Evolutionary conservation across 2,329 filamentous ascomycete species (phyloP).

Genomic region (Botryotinia convoluta): DNA sequence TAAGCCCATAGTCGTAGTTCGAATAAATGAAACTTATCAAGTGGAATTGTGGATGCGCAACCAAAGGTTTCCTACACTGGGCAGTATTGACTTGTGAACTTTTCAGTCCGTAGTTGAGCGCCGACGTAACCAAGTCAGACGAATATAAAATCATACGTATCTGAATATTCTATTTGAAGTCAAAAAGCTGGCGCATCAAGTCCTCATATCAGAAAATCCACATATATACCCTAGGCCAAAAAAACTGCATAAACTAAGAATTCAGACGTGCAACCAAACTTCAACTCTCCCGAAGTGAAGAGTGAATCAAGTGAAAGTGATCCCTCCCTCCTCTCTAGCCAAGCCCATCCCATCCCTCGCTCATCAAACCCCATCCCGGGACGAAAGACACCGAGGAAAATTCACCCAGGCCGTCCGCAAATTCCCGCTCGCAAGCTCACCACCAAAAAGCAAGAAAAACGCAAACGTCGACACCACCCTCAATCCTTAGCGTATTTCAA

Average conservation of each 20-base stretch:
- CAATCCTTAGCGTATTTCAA: neutral
- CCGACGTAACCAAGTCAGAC: neutral
- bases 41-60: neutral
- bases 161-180: neutral
- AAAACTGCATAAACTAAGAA: neutral
- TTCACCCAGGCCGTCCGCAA: neutral
- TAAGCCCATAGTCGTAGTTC: no score
- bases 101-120: neutral
- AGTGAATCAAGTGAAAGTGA: neutral
- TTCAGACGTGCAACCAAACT: neutral
- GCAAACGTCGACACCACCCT: neutral
- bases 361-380: neutral
- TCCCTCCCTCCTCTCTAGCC: neutral
- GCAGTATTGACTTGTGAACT: no score
- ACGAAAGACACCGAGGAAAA: neutral
- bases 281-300: neutral
- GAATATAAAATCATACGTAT: neutral
- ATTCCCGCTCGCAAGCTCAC: neutral
- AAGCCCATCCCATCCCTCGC: neutral
- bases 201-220: neutral
- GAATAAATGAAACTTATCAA: neutral
- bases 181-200: neutral
- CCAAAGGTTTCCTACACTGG: neutral
- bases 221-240: neutral
- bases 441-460: conserved; percentile 3